Evolutionary conservation across 2,329 filamentous ascomycete species (phyloP).

Genomic region (Mycogone perniciosa): DNA sequence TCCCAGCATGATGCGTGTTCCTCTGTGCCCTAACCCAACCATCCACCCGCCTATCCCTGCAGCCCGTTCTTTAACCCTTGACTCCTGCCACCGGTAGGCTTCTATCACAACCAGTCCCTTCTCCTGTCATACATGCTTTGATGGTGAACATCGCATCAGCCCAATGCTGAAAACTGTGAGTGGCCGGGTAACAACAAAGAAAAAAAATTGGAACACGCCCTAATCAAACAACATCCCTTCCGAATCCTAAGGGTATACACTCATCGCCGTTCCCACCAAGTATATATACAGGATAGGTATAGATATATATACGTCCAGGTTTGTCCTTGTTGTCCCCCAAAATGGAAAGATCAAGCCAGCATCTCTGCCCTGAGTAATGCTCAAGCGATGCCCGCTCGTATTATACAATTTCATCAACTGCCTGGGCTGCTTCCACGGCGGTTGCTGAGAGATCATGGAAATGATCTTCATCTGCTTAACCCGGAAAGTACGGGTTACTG

Average conservation of each 20-base stretch:
- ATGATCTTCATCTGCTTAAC: too few species aligned
- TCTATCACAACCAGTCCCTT: constrained; percentile 1
- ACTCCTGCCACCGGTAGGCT: constrained; percentile 4
- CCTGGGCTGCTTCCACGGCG: too few species aligned
- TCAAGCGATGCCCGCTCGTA: too few species aligned
- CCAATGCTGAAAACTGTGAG: constrained; percentile 3
- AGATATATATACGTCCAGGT: constrained; percentile 10
- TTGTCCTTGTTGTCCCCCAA: not conserved
- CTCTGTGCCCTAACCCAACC: constrained; percentile 2
- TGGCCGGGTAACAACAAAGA: constrained; percentile 4
- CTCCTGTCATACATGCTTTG: constrained; percentile 7
- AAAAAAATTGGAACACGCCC: constrained; percentile 5
- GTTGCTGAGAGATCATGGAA: too few species aligned
- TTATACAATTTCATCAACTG: too few species aligned
- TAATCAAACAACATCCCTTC: constrained; percentile 5
- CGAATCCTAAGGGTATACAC: constrained; percentile 11
- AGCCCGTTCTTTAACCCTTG: constrained; percentile 7
- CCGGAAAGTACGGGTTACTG: too few species aligned
- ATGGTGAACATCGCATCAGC: constrained; percentile 3
- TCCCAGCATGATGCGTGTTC: not conserved
- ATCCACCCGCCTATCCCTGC: constrained; percentile 5
- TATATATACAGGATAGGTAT: constrained; percentile 13
- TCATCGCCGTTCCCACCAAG: constrained; percentile 5
- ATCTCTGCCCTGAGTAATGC: not conserved
- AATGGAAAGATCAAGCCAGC: not conserved